Evolutionary conservation across 2,329 filamentous ascomycete species (phyloP), one percentile per base, ranked within the genome.

Genomic region (Atkinsonella texensis): DNA sequence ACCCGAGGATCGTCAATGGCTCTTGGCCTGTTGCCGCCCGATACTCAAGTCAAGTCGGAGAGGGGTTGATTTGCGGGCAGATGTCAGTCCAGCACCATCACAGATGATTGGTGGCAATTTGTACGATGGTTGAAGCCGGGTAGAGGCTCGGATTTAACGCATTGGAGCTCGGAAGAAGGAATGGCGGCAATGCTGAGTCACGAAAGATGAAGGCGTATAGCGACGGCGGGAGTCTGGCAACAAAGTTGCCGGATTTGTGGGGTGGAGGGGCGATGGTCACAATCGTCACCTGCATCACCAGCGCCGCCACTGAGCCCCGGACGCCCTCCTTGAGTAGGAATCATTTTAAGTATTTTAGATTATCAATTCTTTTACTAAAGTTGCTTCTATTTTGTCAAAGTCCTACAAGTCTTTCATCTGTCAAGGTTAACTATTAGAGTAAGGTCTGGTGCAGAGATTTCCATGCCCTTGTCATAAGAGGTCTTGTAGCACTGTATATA

Each of bases 181-280:
- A 31, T 7, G 3, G 50, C 33, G 9, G 15, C 18, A 31, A 41
- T 15, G 44, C 44, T 41, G 51, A 49, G 44, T 50, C 50, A 43
- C 33, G 23, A 15, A 43, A 23, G 28, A 41, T 23, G 20, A 35
- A 45, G 41, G 28, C 43, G n/a, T n/a, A 52, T 45, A 28, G 38
- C 20, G n/a, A 50, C 32, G 42, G 39, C n/a, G 17, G 17, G 17
- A 17, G n/a, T 13, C 9, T 13, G 15, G 13, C 33, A 43, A 28
- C 41, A 17, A 53, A 48, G 40, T 40, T n/a, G 33, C 46, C 53
- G 32, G 39, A 45, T 48, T 54, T 51, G 58, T 58, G 63, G 58
- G 59, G 58, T 65, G 54, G 62, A 65, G 63, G 64, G 63, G 62
- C 61, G 2, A 23, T 23, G 2, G 60, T 42, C 9, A 42, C 40